Base-by-base conservation (phyloP, 2,329 filamentous ascomycete genomes). In the Dactylellina sp. region DNA sequence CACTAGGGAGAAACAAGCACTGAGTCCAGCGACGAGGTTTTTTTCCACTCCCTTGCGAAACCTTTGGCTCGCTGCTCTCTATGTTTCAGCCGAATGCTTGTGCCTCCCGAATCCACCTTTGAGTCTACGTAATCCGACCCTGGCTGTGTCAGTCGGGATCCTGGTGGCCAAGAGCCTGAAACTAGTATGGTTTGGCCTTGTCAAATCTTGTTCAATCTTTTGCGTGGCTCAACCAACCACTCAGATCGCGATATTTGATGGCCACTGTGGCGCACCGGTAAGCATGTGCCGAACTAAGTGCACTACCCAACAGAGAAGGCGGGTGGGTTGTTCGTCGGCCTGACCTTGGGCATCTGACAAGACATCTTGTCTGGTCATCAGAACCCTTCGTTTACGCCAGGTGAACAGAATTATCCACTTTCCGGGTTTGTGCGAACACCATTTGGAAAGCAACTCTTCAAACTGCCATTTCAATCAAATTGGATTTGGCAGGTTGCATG, bases 271-370 rank as follows among this genome's bases (percentile, higher is more conserved):
- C 70, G 70, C 70, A n/a, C 55, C 70, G 70, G 70, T 55, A 61
- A n/a, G 18, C 28, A 24, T 32, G 28, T 74, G 61, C 70, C 70
- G 70, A 66, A 74, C 49, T 66, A 66, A 72, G 32, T 46, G 70
- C 70, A 74, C 22, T 66, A 46, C 70, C 70, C 42, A 64, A 62
- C 22, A 47, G 32, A 62, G 70, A 55, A 66, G 61, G 47, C 42
- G 35, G 53, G 60, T 59, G 32, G 40, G 35, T 39, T 32, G 25
- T 16, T 55, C 14, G 61, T 47, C 59, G 39, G 62, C 61, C 66
- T 74, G 70, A 74, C 70, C 65, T 72, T 66, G 56, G 39, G 49
- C 70, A 74, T 74, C 61, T 74, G 70, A 74, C 55, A 52, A 42
- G 37, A 24, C 28, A 52, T 20, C 42, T 57, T 65, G 61, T 28